Percentiles rank a stretch among this genome's conserved stretches.
Conservation (phyloP, 768 basidiomycete genomes). For the Candolleomyces eurysporus region DNA sequence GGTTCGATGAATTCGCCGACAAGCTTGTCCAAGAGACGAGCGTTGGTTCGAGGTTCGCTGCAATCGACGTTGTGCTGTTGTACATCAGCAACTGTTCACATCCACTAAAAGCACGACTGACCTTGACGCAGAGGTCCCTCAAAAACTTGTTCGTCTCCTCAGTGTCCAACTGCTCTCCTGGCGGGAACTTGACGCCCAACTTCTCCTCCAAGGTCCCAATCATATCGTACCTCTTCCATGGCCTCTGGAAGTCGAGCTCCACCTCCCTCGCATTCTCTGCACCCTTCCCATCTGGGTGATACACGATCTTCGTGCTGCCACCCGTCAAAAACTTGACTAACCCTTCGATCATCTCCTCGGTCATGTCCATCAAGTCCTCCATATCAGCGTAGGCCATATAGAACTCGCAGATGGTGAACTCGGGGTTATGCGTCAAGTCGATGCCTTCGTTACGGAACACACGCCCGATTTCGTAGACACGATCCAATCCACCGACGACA, state of each 20-base stretch:
- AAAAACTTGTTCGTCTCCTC: constrained; percentile 87
- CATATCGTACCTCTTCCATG: constrained; percentile 99
- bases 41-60: constrained; percentile 92
- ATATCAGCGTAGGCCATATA: constrained; percentile 99
- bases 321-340: constrained; percentile 85
- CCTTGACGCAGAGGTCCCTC: constrained; percentile 81
- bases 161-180: constrained; percentile 86
- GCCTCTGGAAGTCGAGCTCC: constrained; percentile 83
- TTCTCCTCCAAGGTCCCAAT: constrained; percentile 95
- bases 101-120: constrained; percentile 24
- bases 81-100: neutral
- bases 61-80: constrained; percentile 92
- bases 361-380: constrained; percentile 98
- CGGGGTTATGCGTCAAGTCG: constrained; percentile 98
- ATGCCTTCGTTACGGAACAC: constrained; percentile 99
- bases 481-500: constrained; percentile 93
- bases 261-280: constrained; percentile 59
- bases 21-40: constrained; percentile 96
- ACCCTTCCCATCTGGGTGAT: constrained; percentile 90
- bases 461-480: constrained; percentile 97
- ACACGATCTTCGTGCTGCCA: constrained; percentile 75
- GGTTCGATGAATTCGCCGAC: constrained; percentile 98
- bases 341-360: constrained; percentile 86
- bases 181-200: constrained; percentile 87
- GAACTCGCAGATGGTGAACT: constrained; percentile 99